Evolutionary conservation across 1,284 basidiomycete species (phyloP).

Genomic region (Puccinia coronata): DNA sequence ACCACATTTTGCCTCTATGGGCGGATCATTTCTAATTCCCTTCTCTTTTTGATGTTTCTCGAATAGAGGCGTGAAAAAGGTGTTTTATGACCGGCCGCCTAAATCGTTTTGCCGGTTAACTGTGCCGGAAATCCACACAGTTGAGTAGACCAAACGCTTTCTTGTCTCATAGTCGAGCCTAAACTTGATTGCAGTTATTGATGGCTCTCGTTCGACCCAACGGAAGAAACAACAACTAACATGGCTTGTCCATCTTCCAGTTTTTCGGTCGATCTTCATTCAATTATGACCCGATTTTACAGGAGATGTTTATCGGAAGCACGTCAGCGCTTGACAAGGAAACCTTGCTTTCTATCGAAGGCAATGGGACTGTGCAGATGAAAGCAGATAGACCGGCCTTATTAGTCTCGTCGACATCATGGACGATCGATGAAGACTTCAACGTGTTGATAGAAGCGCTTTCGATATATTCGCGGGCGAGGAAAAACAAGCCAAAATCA

Average conservation of each 20-base stretch:
- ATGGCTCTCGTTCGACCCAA: constrained; percentile 52
- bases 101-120: constrained; percentile 72
- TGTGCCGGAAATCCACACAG: constrained; percentile 72
- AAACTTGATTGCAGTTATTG: constrained; percentile 52
- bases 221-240: neutral
- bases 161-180: constrained; percentile 62
- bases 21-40: neutral
- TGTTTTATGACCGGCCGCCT: constrained; percentile 86
- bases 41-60: constrained; percentile 57
- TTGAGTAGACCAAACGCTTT: constrained; percentile 55
- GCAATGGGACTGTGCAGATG: constrained; percentile 55
- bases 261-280: constrained; percentile 51
- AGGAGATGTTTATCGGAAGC: constrained; percentile 68
- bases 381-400: constrained; percentile 77
- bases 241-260: neutral
- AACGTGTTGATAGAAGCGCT: constrained; percentile 75
- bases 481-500: constrained; percentile 53
- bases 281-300: constrained; percentile 49
- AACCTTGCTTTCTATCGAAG: constrained; percentile 53
- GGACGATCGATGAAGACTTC: constrained; percentile 98
- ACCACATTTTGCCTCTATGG: neutral
- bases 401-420: constrained; percentile 87
- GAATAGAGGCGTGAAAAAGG: constrained; percentile 54
- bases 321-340: constrained; percentile 53
- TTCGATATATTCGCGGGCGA: constrained; percentile 67